Evolutionary conservation across 768 basidiomycete species (phyloP), one percentile per base, ranked within the genome.

Genomic region (Leccinum subgranulosum): DNA sequence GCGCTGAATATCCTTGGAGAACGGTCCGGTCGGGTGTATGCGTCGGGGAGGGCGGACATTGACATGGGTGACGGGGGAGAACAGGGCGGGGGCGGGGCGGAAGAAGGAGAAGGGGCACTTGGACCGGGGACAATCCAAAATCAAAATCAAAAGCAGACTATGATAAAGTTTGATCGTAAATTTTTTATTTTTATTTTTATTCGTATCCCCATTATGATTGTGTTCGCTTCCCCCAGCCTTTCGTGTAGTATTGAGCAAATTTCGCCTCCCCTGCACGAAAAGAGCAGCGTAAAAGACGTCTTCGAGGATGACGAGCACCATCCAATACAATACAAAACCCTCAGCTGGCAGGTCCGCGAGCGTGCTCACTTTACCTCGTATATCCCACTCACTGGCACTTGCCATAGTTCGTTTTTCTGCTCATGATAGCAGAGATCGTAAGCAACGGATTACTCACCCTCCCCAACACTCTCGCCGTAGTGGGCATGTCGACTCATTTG

Each of bases 1-100:
- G 84, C 82, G 8, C 86, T 84, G 21, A 78, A 73, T 62, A 78
- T 84, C 69, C 78, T 76, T 15, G 83, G 80, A 27, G 71, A 70
- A 55, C 76, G 80, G 41, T 77, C 64, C 33, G 51, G 33, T 63
- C 54, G 49, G 46, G 55, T 47, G 39, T 51, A n/a, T 23, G 46
- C 46, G 46, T 43, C 41, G 19, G 41, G 56, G 49, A 57, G 56
- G 54, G 47, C 57, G 9, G 62, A 61, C 64, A 71, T 65, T 11
- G 52, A 61, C 64, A 71, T 68, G 41, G 41, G 46, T 29, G 17
- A n/a, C 6, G 45, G 11, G 21, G 21, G 14, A 31, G 31, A 31
- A 8, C n/a, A 9, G 39, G 39, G 39, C 36, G 8, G 39, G 39
- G 15, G n/a, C n/a, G 17, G 39, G 39, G 39, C 41, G 19, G 41